A percentile compares a stretch with the other conserved stretches of the same genome.
These are phyloP conservation scores for Talaromyces verruculosus DNA, from an alignment of 2,329 filamentous ascomycete genomes.

Conservation along the genomic window DNA sequence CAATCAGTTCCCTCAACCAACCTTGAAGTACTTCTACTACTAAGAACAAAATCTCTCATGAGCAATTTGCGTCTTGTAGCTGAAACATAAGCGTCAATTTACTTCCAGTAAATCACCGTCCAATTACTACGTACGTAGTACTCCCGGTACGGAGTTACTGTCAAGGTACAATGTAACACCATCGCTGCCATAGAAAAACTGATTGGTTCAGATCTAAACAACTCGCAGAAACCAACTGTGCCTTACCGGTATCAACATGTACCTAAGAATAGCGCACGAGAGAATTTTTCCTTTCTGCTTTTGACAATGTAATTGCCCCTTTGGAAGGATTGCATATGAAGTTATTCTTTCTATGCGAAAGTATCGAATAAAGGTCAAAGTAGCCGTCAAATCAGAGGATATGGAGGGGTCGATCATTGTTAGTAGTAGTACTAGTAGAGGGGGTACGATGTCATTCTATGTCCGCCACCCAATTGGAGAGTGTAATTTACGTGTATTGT, in stretches of 20 bases:
- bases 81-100: conserved; percentile 2
- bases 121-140: neutral
- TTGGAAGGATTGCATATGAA: conserved; percentile 3
- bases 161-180: conserved; percentile 4
- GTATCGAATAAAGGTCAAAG: neutral
- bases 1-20: neutral
- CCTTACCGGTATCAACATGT: neutral
- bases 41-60: neutral
- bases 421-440: neutral
- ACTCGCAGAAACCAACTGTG: neutral
- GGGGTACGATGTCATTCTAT: conserved; percentile 5
- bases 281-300: neutral
- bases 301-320: neutral
- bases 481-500: neutral
- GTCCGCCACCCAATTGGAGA: neutral
- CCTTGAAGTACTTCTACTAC: neutral
- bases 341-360: neutral
- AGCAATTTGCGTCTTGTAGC: neutral
- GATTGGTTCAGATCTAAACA: neutral
- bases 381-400: neutral
- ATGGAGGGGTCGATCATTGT: neutral
- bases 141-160: neutral
- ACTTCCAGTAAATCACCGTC: neutral
- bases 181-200: neutral
- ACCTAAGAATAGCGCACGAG: neutral